Conservation (phyloP, 306 rosid genomes). For the Trifolium pratense region DNA sequence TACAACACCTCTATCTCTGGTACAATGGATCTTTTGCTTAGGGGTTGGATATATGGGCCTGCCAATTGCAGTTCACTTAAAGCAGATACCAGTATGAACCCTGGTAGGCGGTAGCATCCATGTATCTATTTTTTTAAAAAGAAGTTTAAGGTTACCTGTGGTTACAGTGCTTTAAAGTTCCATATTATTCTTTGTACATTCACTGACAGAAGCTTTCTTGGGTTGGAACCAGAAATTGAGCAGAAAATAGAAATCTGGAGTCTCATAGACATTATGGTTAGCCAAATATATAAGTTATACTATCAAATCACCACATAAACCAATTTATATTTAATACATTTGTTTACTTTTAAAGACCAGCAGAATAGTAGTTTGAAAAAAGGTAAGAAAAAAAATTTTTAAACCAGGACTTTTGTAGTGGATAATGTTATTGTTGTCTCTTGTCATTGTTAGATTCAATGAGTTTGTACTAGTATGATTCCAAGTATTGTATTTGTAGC, state of each 20-base stretch:
- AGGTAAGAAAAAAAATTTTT: neutral
- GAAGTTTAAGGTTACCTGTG: constrained; percentile 30
- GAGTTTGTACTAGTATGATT: constrained; percentile 35
- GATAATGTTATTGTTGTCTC: constrained; percentile 33
- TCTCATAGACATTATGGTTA: constrained; percentile 14
- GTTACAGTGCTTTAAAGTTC: constrained; percentile 32
- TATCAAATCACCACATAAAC: constrained; percentile 13
- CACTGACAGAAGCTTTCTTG: constrained; percentile 33
- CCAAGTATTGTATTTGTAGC: constrained; percentile 22
- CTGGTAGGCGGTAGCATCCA: neutral
- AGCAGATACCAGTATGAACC: constrained; percentile 71
- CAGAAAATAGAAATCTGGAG: constrained; percentile 40
- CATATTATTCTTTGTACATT: constrained; percentile 36
- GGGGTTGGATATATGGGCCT: constrained; percentile 69
- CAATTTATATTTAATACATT: constrained; percentile 15
- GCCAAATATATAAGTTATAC: constrained; percentile 27
- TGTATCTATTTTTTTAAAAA: constrained; percentile 3
- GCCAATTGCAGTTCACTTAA: constrained; percentile 79
- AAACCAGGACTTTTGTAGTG: constrained; percentile 29
- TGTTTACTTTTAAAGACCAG: constrained; percentile 33
- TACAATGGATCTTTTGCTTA: constrained; percentile 75
- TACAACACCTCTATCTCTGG: constrained; percentile 72
- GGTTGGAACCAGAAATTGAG: constrained; percentile 36
- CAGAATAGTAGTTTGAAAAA: constrained; percentile 31
- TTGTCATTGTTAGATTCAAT: constrained; percentile 31